These are phyloP conservation scores for Tuber magnatum DNA, from an alignment of 495 filamentous ascomycete genomes.

Conservation along the genomic window DNA sequence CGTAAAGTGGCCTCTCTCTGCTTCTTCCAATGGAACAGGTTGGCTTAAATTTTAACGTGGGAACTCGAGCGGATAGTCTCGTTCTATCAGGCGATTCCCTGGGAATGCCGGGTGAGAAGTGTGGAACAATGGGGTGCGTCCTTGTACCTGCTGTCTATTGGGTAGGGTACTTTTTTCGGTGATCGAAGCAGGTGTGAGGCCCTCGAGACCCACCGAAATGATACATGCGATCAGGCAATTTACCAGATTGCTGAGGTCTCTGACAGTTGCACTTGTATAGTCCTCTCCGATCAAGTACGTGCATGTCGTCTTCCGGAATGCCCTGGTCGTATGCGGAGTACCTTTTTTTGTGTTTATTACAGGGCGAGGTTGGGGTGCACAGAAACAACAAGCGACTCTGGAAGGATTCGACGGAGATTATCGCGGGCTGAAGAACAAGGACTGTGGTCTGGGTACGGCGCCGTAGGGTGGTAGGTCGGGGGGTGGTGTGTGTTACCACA, in stretches of 20 bases:
- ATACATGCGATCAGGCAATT: neutral
- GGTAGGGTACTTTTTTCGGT: neutral
- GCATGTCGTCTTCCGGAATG: slow-evolving; percentile 1
- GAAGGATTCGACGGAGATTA: neutral
- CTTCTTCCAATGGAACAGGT: neutral
- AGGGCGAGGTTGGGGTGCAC: neutral
- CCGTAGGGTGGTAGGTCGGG: neutral
- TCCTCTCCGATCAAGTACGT: neutral
- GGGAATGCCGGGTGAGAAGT: neutral
- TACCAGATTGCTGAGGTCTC: neutral
- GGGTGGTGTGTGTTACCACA: neutral
- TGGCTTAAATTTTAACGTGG: neutral
- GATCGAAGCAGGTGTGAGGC: neutral
- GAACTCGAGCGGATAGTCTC: neutral
- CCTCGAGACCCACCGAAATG: neutral
- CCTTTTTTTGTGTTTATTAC: slow-evolving; percentile 3
- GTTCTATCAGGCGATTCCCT: neutral
- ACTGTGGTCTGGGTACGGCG: neutral
- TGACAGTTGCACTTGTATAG: neutral
- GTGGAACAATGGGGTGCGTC: neutral
- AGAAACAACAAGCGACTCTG: neutral
- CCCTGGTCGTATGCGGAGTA: neutral
- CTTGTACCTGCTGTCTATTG: neutral
- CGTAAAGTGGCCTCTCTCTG: neutral
- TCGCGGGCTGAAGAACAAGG: neutral